phyloP scores from a whole-genome alignment of 1,139 yeast genomes.

The Sugiyamaella japonica region DNA sequence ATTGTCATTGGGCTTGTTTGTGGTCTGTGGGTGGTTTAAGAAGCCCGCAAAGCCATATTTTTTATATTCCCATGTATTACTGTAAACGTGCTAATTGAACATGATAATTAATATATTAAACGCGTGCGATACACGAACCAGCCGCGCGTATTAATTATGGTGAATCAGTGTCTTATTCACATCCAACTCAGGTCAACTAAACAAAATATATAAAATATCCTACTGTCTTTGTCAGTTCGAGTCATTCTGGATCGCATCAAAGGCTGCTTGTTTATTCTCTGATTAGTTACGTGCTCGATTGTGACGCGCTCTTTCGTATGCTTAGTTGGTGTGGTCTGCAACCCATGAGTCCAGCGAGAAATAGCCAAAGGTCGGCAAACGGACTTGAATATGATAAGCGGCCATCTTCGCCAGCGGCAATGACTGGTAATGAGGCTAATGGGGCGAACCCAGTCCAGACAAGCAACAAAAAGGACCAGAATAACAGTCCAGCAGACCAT shows the following conservation, averaged over 20 bases:
- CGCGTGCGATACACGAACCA: conserved; percentile 9
- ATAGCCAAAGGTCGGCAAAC: neutral
- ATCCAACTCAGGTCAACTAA: no score
- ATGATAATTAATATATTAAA: neutral
- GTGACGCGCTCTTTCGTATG: neutral
- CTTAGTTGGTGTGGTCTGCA: neutral
- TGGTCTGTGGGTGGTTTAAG: neutral
- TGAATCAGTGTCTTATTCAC: no score
- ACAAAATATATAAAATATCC: no score
- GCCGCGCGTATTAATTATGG: conserved; percentile 7
- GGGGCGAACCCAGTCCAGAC: neutral
- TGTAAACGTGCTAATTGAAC: neutral
- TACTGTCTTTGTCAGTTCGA: no score
- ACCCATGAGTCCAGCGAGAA: neutral
- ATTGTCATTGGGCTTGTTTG: neutral
- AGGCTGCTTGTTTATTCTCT: neutral
- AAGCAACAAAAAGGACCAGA: neutral
- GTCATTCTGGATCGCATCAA: neutral
- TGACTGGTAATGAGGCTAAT: neutral
- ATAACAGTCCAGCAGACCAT: neutral
- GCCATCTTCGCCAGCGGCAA: neutral
- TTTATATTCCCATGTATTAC: neutral
- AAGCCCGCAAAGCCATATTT: neutral
- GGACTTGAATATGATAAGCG: neutral
- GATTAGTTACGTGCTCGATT: neutral